Base-by-base conservation (phyloP, 805 yeast species). In the Metschnikowia borealis region DNA sequence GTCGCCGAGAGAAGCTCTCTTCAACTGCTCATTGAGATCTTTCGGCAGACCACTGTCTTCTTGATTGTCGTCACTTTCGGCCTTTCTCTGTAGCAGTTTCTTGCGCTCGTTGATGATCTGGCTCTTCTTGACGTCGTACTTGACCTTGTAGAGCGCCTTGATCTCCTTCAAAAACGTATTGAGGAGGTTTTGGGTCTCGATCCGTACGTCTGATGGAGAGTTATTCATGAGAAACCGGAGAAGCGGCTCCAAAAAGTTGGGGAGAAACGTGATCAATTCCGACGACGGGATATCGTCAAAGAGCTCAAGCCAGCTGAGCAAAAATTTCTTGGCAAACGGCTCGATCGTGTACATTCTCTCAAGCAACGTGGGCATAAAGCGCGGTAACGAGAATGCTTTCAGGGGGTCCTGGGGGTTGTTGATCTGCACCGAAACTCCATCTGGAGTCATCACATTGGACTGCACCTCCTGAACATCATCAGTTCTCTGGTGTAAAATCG, bases 271-370 rank as follows among this genome's bases (percentile, higher is more conserved):
- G 17, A 94, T 82, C 51, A 94, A 72, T 59, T 92, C 97, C 48
- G 92, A 73, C 47, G 92, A 95, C 0, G 99, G 98, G 6, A 91
- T 89, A 10, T 94, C 89, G 66, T 92, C 94, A 44, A 94, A 74
- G n/a, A 94, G 79, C 55, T 89, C 86, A 44, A 94, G 77, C 99
- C 99, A 94, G 46, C 95, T 88, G 11, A 94, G 92, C 50, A 94
- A 71, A 61, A 94, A 94, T 71, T 89, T 85, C 56, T 97, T 78
- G 0, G 97, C 90, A 62, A 87, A 88, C 1, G 98, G 97, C 60
- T 94, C 95, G 32, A 89, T 85, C 0, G 94, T 91, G 62, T 89
- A 89, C 69, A 94, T 89, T 56, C 98, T 75, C 65, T 94, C 99
- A 54, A 87, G 82, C 40, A 94, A 69, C n/a, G 95, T 73, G 0